Percentiles rank a stretch among this genome's conserved stretches.
Evolutionary conservation across 1,284 basidiomycete species (phyloP).

Genomic region (Rhodofomes roseus): DNA sequence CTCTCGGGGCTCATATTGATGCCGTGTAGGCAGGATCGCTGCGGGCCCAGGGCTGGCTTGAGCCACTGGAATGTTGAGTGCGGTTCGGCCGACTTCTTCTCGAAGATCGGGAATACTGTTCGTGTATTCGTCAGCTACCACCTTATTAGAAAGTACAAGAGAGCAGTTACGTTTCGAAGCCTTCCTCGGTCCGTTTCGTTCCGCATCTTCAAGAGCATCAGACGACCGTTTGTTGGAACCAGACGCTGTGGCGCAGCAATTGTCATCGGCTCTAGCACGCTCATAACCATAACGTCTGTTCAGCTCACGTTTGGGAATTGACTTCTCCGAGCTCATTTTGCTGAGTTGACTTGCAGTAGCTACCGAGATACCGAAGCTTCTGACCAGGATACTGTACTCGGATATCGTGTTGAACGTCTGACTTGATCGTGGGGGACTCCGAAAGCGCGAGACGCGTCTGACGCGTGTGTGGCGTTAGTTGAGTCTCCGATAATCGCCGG

Average conservation of each 20-base stretch:
- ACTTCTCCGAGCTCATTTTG: too few species aligned
- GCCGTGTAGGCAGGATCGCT: slow-evolving; percentile 61
- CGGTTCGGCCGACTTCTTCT: slow-evolving; percentile 8
- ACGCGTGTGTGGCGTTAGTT: neutral
- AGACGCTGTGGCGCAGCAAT: neutral
- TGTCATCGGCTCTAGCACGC: neutral
- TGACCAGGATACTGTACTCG: too few species aligned
- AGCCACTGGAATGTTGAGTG: slow-evolving; percentile 53
- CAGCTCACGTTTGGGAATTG: neutral
- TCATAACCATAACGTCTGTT: neutral
- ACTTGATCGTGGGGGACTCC: too few species aligned
- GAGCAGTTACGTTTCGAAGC: slow-evolving; percentile 14
- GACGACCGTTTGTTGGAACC: slow-evolving; percentile 1
- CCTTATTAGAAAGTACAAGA: too few species aligned
- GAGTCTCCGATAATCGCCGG: neutral
- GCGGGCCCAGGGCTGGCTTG: slow-evolving; percentile 47
- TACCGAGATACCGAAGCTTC: too few species aligned
- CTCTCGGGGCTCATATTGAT: slow-evolving; percentile 48
- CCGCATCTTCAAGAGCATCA: slow-evolving; percentile 2
- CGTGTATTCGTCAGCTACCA: neutral
- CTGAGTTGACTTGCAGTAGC: too few species aligned
- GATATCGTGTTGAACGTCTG: too few species aligned
- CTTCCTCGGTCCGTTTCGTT: slow-evolving; percentile 6
- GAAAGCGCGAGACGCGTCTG: too few species aligned
- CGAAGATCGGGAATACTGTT: slow-evolving; percentile 22